phyloP scores from a whole-genome alignment of 306 rosid species.

The Pyrus bretschneideri region DNA sequence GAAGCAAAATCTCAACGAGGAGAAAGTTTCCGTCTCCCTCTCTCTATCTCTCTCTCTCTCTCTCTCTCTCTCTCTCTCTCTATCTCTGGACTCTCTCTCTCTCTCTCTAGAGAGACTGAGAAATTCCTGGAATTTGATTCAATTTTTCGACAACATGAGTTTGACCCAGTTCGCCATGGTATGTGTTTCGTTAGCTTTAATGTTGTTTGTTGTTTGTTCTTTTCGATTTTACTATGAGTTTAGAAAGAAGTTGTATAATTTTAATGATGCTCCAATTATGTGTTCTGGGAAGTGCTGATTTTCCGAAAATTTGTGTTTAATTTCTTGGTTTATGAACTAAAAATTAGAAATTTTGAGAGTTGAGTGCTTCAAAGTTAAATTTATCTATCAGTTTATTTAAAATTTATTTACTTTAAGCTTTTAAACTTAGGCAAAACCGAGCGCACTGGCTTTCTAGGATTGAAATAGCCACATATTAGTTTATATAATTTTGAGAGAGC shows the following conservation, averaged over 20 bases:
- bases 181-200: constrained; percentile 3
- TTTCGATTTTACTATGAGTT: constrained; percentile 1
- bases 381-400: neutral
- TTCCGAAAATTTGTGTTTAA: neutral
- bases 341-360: neutral
- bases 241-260: neutral
- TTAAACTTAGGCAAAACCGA: no score
- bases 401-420: neutral
- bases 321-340: neutral
- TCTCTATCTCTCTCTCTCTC: neutral
- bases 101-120: neutral
- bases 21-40: neutral
- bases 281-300: constrained; percentile 11
- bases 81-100: neutral
- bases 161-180: constrained; percentile 93
- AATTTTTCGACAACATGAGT: constrained; percentile 28
- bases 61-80: neutral
- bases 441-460: no score
- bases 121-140: neutral
- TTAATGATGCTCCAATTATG: neutral
- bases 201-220: neutral
- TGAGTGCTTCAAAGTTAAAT: neutral
- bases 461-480: neutral
- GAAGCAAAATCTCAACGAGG: constrained; percentile 8
- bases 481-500: neutral